These are phyloP conservation scores for Cyclotella choctawhatcheeana DNA, from an alignment of 108 stramenopile species.

Conservation along the genomic window DNA sequence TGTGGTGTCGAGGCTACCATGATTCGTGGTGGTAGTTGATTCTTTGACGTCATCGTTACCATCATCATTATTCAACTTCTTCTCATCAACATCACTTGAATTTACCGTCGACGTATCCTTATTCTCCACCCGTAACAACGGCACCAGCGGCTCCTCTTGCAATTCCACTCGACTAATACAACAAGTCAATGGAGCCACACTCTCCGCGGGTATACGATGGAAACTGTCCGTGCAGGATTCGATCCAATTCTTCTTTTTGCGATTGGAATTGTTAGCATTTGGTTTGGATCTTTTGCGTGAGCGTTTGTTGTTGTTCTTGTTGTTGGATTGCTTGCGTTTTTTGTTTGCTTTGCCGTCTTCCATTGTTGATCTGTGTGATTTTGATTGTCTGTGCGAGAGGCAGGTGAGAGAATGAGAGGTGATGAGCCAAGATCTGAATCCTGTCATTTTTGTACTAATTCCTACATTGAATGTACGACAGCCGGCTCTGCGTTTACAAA, in stretches of 20 bases:
- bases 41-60: too few relatives aligned
- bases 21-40: too few relatives aligned
- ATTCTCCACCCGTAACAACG: neutral
- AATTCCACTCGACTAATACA: conserved; percentile 36
- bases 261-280: conserved; percentile 17
- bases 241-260: conserved; percentile 37
- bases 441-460: too few relatives aligned
- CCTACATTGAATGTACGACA: too few relatives aligned
- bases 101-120: too few relatives aligned
- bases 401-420: neutral
- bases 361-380: neutral
- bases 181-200: conserved; percentile 31
- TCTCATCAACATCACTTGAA: neutral
- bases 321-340: neutral
- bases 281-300: conserved; percentile 9
- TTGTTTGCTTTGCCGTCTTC: neutral
- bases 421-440: too few relatives aligned
- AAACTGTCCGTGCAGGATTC: conserved; percentile 37
- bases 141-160: conserved; percentile 16
- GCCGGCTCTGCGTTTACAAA: too few relatives aligned
- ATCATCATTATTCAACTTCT: neutral
- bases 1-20: neutral
- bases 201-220: conserved; percentile 27
- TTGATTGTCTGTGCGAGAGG: neutral
- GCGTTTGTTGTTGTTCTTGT: conserved; percentile 7